Base-by-base conservation (phyloP, 306 rosid species). In the Vigna unguiculata region DNA sequence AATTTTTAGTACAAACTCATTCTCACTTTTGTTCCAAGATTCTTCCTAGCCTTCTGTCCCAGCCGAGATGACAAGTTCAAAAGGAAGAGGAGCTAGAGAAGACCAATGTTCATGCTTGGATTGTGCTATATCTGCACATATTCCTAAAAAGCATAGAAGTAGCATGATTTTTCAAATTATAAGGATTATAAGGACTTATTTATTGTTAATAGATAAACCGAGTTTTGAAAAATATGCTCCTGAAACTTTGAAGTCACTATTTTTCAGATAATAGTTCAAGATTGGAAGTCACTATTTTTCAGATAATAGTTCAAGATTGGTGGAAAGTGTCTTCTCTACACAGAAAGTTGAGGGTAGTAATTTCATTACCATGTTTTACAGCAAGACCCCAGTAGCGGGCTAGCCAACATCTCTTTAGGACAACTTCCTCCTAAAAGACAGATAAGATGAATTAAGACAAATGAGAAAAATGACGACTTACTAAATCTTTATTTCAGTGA, bases 41-140 rank as follows among this genome's bases (percentile, higher is more conserved):
- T 90, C 96, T 81, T 94, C 98, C 87, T 96, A 55, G 99, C 99
- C 87, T 92, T 96, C 82, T 96, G 98, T 81, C 99, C 99, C 99
- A 69, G 98, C 97, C 72, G 98, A 91, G 80, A 87, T 52, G 78
- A 93, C 97, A 46, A 93, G 80, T 90, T 93, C 98, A 63, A 91
- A 93, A 15, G 98, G 98, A 76, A 93, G 93, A 85, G 98, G 97
- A 64, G 98, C 98, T 64, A 91, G 85, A 55, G 98, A 88, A 45
- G 97, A 93, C 98, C 98, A 93, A 75, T 90, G 90, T 80, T 93
- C 98, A 57, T 88, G 86, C 91, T 93, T 93, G 74, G 90, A 83
- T 76, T 65, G 77, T 78, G 91, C 88, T 81, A 92, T 83, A 84
- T 96, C 98, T 70, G 96, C 90, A 86, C 92, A 91, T 76, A 90